phyloP scores from a whole-genome alignment of 352 stramenopile species.

The Pythium sukuiense region DNA sequence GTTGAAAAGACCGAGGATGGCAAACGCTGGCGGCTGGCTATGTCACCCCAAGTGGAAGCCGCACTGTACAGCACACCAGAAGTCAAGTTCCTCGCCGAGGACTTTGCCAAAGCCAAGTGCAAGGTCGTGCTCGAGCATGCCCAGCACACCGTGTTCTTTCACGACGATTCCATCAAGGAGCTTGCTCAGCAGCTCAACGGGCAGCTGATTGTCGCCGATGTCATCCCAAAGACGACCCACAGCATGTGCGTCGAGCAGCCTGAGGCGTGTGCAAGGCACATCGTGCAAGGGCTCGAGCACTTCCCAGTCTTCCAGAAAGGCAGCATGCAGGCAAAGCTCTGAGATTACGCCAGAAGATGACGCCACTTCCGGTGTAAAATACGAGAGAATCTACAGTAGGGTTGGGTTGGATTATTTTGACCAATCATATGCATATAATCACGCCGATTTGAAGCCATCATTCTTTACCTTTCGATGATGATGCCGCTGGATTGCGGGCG shows the following conservation, averaged over 20 bases:
- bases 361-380: no score
- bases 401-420: no score
- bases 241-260: slow-evolving; percentile 19
- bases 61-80: slow-evolving; percentile 9
- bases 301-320: slow-evolving; percentile 16
- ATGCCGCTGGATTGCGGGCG: not conserved
- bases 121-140: slow-evolving; percentile 20
- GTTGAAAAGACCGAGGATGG: slow-evolving; percentile 11
- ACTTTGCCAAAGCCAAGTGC: slow-evolving; percentile 12
- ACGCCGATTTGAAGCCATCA: no score
- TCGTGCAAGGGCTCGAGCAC: slow-evolving; percentile 10
- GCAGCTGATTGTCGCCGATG: slow-evolving; percentile 9
- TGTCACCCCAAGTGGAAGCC: not conserved
- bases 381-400: no score
- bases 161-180: not conserved
- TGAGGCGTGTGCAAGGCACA: slow-evolving; percentile 7
- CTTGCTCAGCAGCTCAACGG: slow-evolving; percentile 6
- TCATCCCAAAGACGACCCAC: slow-evolving; percentile 18
- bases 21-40: slow-evolving; percentile 11
- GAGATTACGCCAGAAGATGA: no score
- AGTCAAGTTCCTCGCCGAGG: not conserved
- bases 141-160: slow-evolving; percentile 15
- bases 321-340: not conserved
- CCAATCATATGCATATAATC: no score
- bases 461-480: not conserved